Evolutionary conservation across 179 eudicot species (phyloP), one percentile per base, ranked within the genome.

Genomic region (Gypsophila paniculata): DNA sequence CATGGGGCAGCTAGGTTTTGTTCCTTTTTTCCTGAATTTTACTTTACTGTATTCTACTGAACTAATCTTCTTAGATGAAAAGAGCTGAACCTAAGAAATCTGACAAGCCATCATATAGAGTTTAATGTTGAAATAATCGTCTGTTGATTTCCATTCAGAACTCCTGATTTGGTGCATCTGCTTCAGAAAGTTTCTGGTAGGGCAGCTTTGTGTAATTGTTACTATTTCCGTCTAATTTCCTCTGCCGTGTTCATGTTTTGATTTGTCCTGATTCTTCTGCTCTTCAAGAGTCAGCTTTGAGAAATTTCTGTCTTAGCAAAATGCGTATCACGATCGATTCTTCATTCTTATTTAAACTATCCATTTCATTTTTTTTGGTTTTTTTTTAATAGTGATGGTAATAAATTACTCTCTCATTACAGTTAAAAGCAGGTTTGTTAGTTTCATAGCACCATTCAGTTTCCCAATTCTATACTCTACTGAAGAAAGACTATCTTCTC

Each of bases 1-100:
- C 46, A 9, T 42, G 46, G 46, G 10, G 25, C 26, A 65, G n/a
- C 21, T 14, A 63, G 69, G 69, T 65, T 65, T 42, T 65, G 54
- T 44, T 65, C 69, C 2, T 42, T 15, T 65, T 44, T 44, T 8
- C 36, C 54, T 65, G 54, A 38, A 39, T 42, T 44, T 44, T 22
- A 42, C 26, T 63, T 63, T 63, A 63, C 68, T 36, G 54, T 25
- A 58, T 23, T 23, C 17, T 2, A 22, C 3, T 22, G 62, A 58
- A 6, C 62, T 58, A 26, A 58, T 25, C 23, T 21, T 58, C 62
- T 58, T 9, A 22, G 17, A 22, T 22, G 34, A 58, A 58, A 5
- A 58, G 26, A 58, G 17, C 17, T 21, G 62, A 34, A 23, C 34
- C 62, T 58, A 23, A 9, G 62, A 58, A 58, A 9, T 21, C 5